A percentile compares a stretch with the other conserved stretches of the same genome.
Conservation (phyloP, 139 green algal species). For the Chlorella sp. region DNA sequence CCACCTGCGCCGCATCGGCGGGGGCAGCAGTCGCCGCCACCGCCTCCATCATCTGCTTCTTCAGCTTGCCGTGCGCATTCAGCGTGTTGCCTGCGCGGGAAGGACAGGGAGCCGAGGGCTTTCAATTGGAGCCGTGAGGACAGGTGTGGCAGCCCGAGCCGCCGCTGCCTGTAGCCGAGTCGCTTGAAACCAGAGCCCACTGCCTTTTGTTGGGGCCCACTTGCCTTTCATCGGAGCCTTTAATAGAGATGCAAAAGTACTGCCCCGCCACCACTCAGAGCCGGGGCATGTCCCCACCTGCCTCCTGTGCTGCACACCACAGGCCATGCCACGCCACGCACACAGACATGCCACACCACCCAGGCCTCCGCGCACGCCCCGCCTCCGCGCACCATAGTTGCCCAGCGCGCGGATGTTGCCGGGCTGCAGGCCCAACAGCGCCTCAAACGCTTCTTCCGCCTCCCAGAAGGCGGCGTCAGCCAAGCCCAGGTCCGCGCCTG, state of each 20-base stretch:
- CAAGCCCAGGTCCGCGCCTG: slow-evolving; percentile 28
- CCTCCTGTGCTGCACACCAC: too few relatives aligned
- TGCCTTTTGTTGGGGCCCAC: too few relatives aligned
- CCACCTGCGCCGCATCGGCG: neutral
- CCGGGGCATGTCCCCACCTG: too few relatives aligned
- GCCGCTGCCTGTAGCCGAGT: too few relatives aligned
- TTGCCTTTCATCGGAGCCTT: too few relatives aligned
- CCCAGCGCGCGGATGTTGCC: slow-evolving; percentile 33
- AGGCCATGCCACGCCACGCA: too few relatives aligned
- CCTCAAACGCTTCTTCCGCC: slow-evolving; percentile 24
- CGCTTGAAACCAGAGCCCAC: too few relatives aligned
- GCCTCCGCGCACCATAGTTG: slow-evolving; percentile 20
- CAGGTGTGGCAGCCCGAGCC: too few relatives aligned
- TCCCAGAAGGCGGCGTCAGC: slow-evolving; percentile 32
- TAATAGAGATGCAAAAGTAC: too few relatives aligned
- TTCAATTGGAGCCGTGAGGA: too few relatives aligned
- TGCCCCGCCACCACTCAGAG: too few relatives aligned
- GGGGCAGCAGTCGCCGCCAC: slow-evolving; percentile 2
- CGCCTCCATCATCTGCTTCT: slow-evolving; percentile 30
- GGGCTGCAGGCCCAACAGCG: slow-evolving; percentile 11
- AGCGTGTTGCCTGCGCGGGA: slow-evolving; percentile 33
- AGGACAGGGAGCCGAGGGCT: neutral
- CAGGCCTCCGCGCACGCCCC: neutral
- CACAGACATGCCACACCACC: neutral
- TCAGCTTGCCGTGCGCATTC: slow-evolving; percentile 32